These are phyloP conservation scores for Mycena crocata DNA, from an alignment of 768 basidiomycete species.

Conservation along the genomic window DNA sequence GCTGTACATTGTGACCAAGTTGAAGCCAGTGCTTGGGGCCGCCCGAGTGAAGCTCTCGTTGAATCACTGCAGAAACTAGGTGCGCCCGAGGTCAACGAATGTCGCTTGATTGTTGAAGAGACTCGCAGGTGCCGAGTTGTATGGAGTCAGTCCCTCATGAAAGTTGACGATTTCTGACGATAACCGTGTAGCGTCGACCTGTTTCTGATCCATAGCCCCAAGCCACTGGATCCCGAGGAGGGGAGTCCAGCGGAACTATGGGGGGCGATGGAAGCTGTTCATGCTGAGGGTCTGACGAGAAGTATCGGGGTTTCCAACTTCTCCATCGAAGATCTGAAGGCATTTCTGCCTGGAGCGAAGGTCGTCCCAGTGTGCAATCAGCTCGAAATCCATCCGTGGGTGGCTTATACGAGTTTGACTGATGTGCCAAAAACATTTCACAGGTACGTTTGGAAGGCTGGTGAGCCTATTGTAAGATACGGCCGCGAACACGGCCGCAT, in stretches of 20 bases:
- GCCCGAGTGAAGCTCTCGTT: constrained; percentile 56
- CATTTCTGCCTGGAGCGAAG: constrained; percentile 60
- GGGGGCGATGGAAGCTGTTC: constrained; percentile 70
- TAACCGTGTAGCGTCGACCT: constrained; percentile 61
- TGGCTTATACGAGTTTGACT: neutral
- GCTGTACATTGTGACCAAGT: constrained; percentile 74
- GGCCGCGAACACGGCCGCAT: constrained; percentile 70
- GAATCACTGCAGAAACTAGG: constrained; percentile 65
- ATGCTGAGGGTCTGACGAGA: constrained; percentile 57
- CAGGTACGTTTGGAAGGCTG: constrained; percentile 64
- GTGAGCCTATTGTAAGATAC: constrained; percentile 65
- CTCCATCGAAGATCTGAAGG: constrained; percentile 62
- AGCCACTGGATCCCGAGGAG: constrained; percentile 42
- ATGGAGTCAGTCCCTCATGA: too few relatives aligned
- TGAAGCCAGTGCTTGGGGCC: constrained; percentile 53
- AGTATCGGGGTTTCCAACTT: constrained; percentile 83
- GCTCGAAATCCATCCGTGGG: constrained; percentile 78
- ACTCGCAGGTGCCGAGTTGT: constrained; percentile 49
- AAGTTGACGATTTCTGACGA: neutral
- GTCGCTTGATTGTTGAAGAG: neutral
- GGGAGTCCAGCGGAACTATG: constrained; percentile 65
- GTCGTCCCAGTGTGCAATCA: constrained; percentile 77
- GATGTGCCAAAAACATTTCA: neutral
- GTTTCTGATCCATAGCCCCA: constrained; percentile 69
- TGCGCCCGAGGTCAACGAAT: neutral